A percentile compares a stretch with the other conserved stretches of the same genome.
These are phyloP conservation scores for Ogataea philodendri DNA, from an alignment of 805 yeast genomes.

Conservation along the genomic window DNA sequence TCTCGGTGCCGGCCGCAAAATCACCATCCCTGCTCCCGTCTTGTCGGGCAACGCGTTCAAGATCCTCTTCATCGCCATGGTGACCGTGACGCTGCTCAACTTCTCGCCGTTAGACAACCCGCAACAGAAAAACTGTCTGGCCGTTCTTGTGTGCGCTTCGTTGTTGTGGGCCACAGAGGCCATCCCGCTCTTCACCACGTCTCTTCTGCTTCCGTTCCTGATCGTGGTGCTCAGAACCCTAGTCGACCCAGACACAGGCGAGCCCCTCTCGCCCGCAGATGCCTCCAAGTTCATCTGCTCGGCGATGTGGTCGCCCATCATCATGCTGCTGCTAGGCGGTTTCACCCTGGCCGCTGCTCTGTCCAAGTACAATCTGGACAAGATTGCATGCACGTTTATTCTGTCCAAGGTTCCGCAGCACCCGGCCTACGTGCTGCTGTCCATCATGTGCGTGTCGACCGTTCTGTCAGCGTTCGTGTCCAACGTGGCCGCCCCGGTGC, in stretches of 20 bases:
- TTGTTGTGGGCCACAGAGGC: constrained; percentile 95
- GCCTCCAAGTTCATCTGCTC: constrained; percentile 79
- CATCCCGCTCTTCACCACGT: constrained; percentile 86
- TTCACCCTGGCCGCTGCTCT: constrained; percentile 93
- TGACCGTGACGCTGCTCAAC: constrained; percentile 49
- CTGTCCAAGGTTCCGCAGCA: constrained; percentile 81
- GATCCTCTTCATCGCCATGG: constrained; percentile 42
- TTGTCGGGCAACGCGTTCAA: constrained; percentile 41
- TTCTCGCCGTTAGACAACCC: constrained; percentile 59
- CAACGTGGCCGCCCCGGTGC: constrained; percentile 95
- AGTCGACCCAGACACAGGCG: constrained; percentile 50
- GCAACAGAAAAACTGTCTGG: constrained; percentile 77
- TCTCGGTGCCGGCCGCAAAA: constrained; percentile 30
- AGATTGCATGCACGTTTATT: constrained; percentile 76
- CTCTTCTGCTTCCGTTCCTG: constrained; percentile 76
- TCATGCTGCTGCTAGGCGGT: constrained; percentile 87
- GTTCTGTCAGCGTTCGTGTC: constrained; percentile 94
- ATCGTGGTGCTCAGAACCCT: constrained; percentile 71
- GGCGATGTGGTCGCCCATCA: constrained; percentile 94
- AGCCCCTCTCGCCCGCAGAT: constrained; percentile 57
- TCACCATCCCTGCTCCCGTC: constrained; percentile 36
- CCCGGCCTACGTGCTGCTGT: constrained; percentile 71
- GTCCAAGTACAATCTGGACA: constrained; percentile 87
- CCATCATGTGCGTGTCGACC: constrained; percentile 83
- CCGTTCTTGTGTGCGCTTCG: constrained; percentile 77